Base-by-base conservation (phyloP, 2,329 filamentous ascomycete species). In the Aspergillus sp. region DNA sequence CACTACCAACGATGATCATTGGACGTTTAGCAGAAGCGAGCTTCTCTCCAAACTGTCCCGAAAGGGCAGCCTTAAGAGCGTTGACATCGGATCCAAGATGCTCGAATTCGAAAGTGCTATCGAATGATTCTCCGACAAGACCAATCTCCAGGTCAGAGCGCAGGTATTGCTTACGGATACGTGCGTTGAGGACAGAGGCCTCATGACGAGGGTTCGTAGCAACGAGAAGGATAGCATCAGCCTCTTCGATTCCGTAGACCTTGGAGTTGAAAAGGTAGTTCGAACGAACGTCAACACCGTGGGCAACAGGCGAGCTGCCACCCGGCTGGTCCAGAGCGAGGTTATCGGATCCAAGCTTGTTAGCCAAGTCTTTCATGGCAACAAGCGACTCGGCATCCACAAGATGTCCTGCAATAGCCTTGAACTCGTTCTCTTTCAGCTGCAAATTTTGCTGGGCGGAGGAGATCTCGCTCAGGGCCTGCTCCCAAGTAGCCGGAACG, bases 251-350 rank as follows among this genome's bases (percentile, higher is more conserved):
- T 72, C 92, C 95, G 76, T 87, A 90, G 73, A 99, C 96, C 77
- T 85, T 91, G 39, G 93, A 96, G 85, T 99, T 99, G 85, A 99
- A 97, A 48, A 92, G 84, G 80, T 96, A 99, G 82, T 95, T 99
- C 61, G 92, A 91, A 66, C 94, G 91, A 61, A 98, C 86, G 72
- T 99, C 95, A 64, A 97, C 81, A 77, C 95, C 95, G 79, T 99
- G 95, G 38, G 94, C 90, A 64, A 97, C 81, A 13, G 95, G 95
- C 66, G 88, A 83, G 78, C 85, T 89, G 64, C 95, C 95, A 59
- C 87, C 87, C 41, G 92, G 91, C 74, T 93, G 93, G 75, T 99
- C 95, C 48, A 98, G 86, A 63, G 92, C 91, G 62, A 99, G 83
- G 78, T 98, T 99, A 69, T 99, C 95, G 3, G 95, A 98, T 63